A percentile compares a stretch with the other conserved stretches of the same genome.
phyloP scores from a whole-genome alignment of 495 filamentous ascomycete genomes.

The Rostrohypoxylon terebratum region DNA sequence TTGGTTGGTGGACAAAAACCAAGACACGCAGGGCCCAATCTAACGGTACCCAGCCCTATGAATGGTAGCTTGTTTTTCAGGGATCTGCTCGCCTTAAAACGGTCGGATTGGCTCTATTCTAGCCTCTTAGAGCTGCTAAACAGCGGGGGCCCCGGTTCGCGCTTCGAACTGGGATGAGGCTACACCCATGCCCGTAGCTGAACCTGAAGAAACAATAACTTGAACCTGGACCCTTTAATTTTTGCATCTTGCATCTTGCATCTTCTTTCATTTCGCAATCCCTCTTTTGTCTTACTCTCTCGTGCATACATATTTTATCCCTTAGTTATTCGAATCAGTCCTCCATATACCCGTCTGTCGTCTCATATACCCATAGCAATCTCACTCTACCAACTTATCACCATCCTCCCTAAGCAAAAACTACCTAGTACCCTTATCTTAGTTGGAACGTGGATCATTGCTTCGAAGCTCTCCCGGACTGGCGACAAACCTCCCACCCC shows the following conservation, averaged over 20 bases:
- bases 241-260: conserved; percentile 41
- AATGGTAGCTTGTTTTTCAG: conserved; percentile 40
- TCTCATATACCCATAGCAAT: neutral
- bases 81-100: conserved; percentile 42
- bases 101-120: conserved; percentile 41
- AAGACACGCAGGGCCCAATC: conserved; percentile 46
- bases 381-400: neutral
- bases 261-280: conserved; percentile 42
- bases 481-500: conserved; percentile 17
- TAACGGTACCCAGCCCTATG: conserved; percentile 46
- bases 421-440: neutral
- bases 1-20: conserved; percentile 37
- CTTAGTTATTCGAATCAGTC: conserved; percentile 11
- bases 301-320: neutral
- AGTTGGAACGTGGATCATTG: conserved; percentile 13
- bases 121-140: conserved; percentile 16
- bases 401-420: conserved; percentile 14
- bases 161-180: conserved; percentile 41
- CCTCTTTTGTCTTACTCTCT: conserved; percentile 12
- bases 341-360: neutral
- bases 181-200: conserved; percentile 39
- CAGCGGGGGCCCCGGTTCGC: conserved; percentile 18
- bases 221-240: conserved; percentile 24
- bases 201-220: conserved; percentile 19
- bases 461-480: conserved; percentile 7